These are phyloP conservation scores for Lasiodiplodia gonubiensis DNA, from an alignment of 2,329 filamentous ascomycete species.

Conservation along the genomic window DNA sequence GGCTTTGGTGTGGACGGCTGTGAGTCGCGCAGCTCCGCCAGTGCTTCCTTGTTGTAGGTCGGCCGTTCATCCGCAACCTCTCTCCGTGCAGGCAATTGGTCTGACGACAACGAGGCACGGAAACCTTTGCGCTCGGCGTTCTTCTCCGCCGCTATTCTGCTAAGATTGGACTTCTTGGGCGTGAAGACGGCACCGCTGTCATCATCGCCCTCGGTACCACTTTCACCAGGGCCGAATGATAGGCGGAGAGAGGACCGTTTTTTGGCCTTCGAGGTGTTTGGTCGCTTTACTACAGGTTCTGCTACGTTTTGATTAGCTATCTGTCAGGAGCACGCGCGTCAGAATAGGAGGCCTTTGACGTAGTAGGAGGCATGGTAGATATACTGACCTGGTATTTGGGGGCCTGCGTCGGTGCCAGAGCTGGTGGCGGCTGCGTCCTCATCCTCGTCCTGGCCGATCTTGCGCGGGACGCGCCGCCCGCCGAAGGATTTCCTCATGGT, in stretches of 20 bases:
- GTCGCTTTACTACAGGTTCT: conserved; percentile 62
- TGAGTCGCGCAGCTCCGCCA: conserved; percentile 83
- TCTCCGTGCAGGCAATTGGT: conserved; percentile 54
- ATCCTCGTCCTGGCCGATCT: conserved; percentile 72
- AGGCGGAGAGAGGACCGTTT: conserved; percentile 78
- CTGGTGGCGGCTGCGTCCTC: conserved; percentile 39
- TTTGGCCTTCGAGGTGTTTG: conserved; percentile 57
- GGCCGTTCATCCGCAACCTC: conserved; percentile 66
- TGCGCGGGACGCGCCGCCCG: conserved; percentile 71
- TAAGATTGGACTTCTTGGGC: conserved; percentile 67
- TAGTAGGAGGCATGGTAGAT: conserved; percentile 8
- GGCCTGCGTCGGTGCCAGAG: conserved; percentile 41
- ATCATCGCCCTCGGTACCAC: conserved; percentile 61
- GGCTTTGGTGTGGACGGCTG: conserved; percentile 79
- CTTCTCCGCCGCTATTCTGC: conserved; percentile 69
- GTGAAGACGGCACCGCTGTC: conserved; percentile 63
- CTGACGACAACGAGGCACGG: conserved; percentile 52
- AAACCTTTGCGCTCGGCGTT: conserved; percentile 66
- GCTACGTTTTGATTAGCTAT: conserved; percentile 50
- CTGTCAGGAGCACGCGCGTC: conserved; percentile 32
- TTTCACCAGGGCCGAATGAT: conserved; percentile 72
- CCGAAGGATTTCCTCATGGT: conserved; percentile 64
- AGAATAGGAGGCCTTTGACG: conserved; percentile 18
- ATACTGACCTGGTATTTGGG: conserved; percentile 51
- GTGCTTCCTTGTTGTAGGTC: conserved; percentile 83